These are phyloP conservation scores for Wickerhamomyces silvicola DNA, from an alignment of 805 yeast species.

Conservation along the genomic window DNA sequence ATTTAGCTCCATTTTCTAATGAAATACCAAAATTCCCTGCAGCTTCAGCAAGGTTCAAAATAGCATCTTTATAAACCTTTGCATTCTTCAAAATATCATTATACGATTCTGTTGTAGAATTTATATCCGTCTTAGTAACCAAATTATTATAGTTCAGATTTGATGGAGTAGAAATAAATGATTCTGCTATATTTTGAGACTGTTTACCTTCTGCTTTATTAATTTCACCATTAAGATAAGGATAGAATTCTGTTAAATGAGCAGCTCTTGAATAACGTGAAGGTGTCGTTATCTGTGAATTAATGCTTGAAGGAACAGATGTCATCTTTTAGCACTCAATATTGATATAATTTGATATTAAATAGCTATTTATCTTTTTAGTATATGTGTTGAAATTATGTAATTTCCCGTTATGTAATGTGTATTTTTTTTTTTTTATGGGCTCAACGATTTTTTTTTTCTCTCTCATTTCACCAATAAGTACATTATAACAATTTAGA, in stretches of 20 bases:
- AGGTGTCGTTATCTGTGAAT: constrained; percentile 13
- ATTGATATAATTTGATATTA: constrained; percentile 11
- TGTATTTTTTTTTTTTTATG: no score
- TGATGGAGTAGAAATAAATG: constrained; percentile 27
- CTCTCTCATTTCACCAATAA: no score
- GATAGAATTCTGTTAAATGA: constrained; percentile 23
- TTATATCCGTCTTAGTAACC: constrained; percentile 54
- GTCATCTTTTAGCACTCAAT: constrained; percentile 28
- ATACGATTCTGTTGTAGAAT: constrained; percentile 41
- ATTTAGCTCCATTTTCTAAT: constrained; percentile 55
- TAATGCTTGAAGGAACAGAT: no score
- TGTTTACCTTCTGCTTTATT: constrained; percentile 9
- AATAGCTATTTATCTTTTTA: neutral
- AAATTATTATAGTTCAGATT: constrained; percentile 54
- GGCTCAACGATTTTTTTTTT: no score
- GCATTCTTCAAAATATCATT: constrained; percentile 42
- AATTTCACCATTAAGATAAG: constrained; percentile 22
- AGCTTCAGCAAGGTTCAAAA: constrained; percentile 44
- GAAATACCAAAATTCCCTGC: constrained; percentile 70
- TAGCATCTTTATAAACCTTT: constrained; percentile 37
- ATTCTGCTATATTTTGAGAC: constrained; percentile 17
- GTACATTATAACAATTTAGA: no score
- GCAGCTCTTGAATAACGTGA: constrained; percentile 19
- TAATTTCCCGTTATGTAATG: no score
- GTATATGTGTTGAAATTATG: no score